A percentile compares a stretch with the other conserved stretches of the same genome.
These are phyloP conservation scores for Pythium chondricola DNA, from an alignment of 352 stramenopile genomes.

Conservation along the genomic window DNA sequence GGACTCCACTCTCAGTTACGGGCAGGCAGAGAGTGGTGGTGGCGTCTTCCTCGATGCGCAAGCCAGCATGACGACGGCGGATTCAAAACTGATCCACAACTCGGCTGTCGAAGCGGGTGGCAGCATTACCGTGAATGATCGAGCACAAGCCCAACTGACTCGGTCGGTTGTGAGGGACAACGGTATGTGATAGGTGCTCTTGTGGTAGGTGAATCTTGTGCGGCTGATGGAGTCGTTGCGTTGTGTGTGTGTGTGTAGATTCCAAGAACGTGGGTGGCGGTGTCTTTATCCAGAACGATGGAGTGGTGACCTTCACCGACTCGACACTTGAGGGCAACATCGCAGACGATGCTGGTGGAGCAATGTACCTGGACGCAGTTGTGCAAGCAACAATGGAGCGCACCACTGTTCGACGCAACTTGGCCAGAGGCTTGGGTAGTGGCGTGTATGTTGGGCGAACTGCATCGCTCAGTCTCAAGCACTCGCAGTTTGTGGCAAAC, in stretches of 20 bases:
- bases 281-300: constrained; percentile 36
- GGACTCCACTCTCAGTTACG: constrained; percentile 27
- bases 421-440: constrained; percentile 37
- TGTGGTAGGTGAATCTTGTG: neutral
- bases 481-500: constrained; percentile 30
- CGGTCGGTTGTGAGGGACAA: too few species aligned
- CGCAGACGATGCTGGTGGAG: constrained; percentile 54
- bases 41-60: constrained; percentile 26
- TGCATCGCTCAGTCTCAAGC: constrained; percentile 18
- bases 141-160: constrained; percentile 22
- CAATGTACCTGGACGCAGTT: constrained; percentile 45
- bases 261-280: constrained; percentile 45
- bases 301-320: constrained; percentile 10
- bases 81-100: constrained; percentile 32
- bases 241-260: constrained; percentile 17
- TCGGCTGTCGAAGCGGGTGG: constrained; percentile 37
- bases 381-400: constrained; percentile 28
- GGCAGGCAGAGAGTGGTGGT: constrained; percentile 39
- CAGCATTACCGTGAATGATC: constrained; percentile 32
- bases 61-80: constrained; percentile 17
- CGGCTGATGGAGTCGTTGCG: neutral
- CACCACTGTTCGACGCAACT: constrained; percentile 26
- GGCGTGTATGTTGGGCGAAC: constrained; percentile 50
- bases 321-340: constrained; percentile 36
- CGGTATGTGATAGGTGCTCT: neutral